Evolutionary conservation across 2,329 filamentous ascomycete genomes (phyloP).

Genomic region (Drechslerella stenobrocha): DNA sequence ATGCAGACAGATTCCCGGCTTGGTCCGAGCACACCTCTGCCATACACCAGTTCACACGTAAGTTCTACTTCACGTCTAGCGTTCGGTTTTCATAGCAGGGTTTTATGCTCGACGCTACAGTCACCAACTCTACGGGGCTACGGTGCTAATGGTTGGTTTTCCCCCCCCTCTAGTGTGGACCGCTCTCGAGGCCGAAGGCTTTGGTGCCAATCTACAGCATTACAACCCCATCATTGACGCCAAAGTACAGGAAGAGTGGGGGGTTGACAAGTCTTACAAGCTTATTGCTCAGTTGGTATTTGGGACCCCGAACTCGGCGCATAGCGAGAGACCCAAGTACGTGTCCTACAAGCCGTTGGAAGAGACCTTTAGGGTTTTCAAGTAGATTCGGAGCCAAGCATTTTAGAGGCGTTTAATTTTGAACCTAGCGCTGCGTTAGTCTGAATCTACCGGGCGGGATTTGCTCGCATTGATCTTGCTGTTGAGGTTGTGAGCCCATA

Average conservation of each 20-base stretch:
- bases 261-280: conserved; percentile 71
- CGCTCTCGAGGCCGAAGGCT: conserved; percentile 77
- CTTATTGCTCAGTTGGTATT: conserved; percentile 85
- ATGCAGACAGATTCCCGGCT: conserved; percentile 75
- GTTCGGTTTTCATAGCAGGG: too few species aligned
- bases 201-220: conserved; percentile 88
- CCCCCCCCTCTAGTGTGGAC: conserved; percentile 65
- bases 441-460: too few species aligned
- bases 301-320: conserved; percentile 64
- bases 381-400: conserved; percentile 5
- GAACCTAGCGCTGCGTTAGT: too few species aligned
- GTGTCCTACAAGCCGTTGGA: conserved; percentile 64
- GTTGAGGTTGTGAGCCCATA: too few species aligned
- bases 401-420: too few species aligned
- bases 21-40: conserved; percentile 77
- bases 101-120: too few species aligned
- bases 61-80: conserved; percentile 46
- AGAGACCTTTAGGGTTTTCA: conserved; percentile 53
- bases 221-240: conserved; percentile 85
- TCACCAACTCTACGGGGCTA: too few species aligned
- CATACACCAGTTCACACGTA: conserved; percentile 74
- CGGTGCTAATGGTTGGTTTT: conserved; percentile 2
- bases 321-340: conserved; percentile 63
- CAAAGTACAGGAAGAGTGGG: conserved; percentile 70
- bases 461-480: too few species aligned